Conservation (phyloP, 345 rosid genomes). For the Eucalyptus sp. region DNA sequence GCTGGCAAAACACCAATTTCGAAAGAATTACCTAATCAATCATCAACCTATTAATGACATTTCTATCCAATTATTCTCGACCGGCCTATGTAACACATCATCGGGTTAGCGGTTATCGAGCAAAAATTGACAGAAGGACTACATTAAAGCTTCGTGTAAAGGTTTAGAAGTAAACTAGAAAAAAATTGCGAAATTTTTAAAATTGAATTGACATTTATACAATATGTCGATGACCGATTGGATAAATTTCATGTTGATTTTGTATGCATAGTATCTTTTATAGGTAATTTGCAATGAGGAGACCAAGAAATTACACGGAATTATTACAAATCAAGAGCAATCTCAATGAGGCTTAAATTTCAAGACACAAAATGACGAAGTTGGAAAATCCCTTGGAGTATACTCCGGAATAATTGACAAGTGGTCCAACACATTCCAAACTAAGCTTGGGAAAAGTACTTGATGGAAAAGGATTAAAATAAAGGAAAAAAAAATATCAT, state of each 20-base stretch:
- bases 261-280: not conserved
- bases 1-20: not conserved
- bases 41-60: not conserved
- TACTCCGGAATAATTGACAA: not conserved
- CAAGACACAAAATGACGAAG: not conserved
- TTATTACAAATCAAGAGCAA: not conserved
- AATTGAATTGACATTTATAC: not conserved
- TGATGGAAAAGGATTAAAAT: not conserved
- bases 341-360: not conserved
- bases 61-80: not conserved
- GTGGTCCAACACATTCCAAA: not conserved
- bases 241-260: not conserved
- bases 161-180: not conserved
- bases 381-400: not conserved
- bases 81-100: not conserved
- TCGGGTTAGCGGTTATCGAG: accelerated
- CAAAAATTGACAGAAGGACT: accelerated
- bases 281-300: not conserved
- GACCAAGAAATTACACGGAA: not conserved
- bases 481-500: not conserved
- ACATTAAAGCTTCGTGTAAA: not conserved
- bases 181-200: not conserved
- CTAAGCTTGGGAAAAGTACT: not conserved
- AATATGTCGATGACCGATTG: accelerated
- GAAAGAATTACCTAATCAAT: not conserved